Conservation (phyloP, 2,329 filamentous ascomycete species). For the Trichoderma brevicompactum region DNA sequence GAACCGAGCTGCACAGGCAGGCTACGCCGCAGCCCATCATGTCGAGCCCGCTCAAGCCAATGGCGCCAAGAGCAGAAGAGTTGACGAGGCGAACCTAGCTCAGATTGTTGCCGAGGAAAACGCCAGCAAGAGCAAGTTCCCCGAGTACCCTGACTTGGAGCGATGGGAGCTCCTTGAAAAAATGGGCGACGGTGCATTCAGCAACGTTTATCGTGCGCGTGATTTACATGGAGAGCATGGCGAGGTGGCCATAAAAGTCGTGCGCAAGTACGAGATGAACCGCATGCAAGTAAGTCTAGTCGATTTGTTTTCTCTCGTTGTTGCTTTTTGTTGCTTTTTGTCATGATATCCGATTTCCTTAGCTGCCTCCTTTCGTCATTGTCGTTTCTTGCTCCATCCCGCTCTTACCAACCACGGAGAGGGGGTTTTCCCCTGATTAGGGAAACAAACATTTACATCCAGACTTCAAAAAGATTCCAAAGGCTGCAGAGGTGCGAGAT, state of each 20-base stretch:
- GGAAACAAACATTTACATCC: constrained; percentile 91
- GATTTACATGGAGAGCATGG: constrained; percentile 72
- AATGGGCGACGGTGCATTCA: constrained; percentile 99
- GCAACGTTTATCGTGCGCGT: constrained; percentile 91
- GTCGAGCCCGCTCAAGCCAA: constrained; percentile 58
- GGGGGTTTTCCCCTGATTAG: constrained; percentile 59
- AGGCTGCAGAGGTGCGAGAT: constrained; percentile 93
- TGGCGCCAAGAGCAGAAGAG: constrained; percentile 41
- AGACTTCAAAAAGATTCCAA: constrained; percentile 92
- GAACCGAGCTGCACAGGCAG: constrained; percentile 71
- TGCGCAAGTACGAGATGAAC: constrained; percentile 99
- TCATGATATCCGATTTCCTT: constrained; percentile 31
- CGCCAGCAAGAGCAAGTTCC: constrained; percentile 81
- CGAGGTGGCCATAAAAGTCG: constrained; percentile 96
- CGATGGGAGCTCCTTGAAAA: constrained; percentile 87
- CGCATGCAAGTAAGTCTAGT: constrained; percentile 85
- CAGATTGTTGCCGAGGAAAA: constrained; percentile 91
- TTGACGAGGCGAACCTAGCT: constrained; percentile 73
- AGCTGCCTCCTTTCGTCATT: constrained; percentile 24
- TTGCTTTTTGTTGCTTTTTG: constrained; percentile 27
- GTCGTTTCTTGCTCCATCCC: constrained; percentile 32
- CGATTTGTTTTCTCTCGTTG: constrained; percentile 34
- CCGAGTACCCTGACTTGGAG: constrained; percentile 56
- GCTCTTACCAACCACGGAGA: constrained; percentile 59
- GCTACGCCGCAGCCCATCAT: constrained; percentile 65